Evolutionary conservation across 306 rosid genomes (phyloP).

Genomic region (Quillaja saponaria): DNA sequence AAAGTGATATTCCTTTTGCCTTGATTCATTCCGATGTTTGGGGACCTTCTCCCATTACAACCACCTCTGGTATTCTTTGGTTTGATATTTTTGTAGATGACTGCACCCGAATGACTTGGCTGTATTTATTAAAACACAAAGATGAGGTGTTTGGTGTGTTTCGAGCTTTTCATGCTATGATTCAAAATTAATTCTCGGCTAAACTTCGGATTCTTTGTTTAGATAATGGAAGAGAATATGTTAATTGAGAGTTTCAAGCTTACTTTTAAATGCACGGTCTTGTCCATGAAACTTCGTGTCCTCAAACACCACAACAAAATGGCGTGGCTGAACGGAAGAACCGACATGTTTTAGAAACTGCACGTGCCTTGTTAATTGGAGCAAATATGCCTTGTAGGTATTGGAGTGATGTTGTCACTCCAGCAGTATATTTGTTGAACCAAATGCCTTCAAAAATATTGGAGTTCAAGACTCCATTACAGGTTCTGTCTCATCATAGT

Average conservation of each 20-base stretch:
- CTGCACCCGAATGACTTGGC: conserved; percentile 5
- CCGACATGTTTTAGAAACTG: conserved; percentile 14
- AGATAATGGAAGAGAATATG: conserved; percentile 24
- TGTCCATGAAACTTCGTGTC: conserved; percentile 20
- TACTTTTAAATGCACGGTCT: conserved; percentile 11
- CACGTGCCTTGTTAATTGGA: not conserved
- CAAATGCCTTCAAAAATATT: not conserved
- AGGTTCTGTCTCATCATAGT: not conserved
- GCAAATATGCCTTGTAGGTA: not conserved
- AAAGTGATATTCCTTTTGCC: not conserved
- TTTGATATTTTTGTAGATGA: conserved; percentile 15
- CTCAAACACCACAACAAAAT: conserved; percentile 27
- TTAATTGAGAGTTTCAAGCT: not conserved
- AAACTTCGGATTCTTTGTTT: not conserved
- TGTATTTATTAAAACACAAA: not conserved
- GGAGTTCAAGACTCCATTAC: not conserved
- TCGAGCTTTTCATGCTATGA: conserved; percentile 11
- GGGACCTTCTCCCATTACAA: not conserved
- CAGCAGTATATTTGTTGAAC: not conserved
- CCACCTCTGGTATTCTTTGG: not conserved
- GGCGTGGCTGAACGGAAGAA: conserved; percentile 2
- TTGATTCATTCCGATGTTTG: conserved; percentile 7
- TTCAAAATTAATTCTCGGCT: conserved; percentile 10
- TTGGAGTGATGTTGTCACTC: not conserved
- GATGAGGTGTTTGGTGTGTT: not conserved